Percentiles rank a stretch among this genome's conserved stretches.
These are phyloP conservation scores for Xylariaceae sp. DNA, from an alignment of 2,329 filamentous ascomycete genomes.

Conservation along the genomic window DNA sequence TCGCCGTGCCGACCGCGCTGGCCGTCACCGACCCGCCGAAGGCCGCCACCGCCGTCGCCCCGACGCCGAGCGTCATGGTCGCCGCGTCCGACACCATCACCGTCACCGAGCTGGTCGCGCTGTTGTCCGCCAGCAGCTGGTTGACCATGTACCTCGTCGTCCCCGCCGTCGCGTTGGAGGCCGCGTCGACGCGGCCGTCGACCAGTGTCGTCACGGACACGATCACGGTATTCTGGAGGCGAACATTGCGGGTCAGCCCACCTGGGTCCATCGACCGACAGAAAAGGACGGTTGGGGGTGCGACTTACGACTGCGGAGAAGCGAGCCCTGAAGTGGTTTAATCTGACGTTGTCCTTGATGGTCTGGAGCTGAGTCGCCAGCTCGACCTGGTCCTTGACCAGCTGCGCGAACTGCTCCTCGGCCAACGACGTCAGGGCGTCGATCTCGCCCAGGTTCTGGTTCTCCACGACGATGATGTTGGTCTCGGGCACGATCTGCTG, in stretches of 20 bases:
- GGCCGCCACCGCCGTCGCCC: conserved; percentile 9
- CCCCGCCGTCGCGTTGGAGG: conserved; percentile 5
- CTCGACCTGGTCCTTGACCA: conserved; percentile 29
- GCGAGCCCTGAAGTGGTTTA: conserved; percentile 31
- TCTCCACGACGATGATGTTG: conserved; percentile 26
- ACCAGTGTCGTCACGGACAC: conserved; percentile 29
- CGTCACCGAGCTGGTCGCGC: conserved; percentile 24
- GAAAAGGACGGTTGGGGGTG: too few species aligned
- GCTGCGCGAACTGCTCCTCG: conserved; percentile 29
- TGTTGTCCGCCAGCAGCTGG: conserved; percentile 31
- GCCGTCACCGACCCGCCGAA: background rate
- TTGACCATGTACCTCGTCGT: conserved; percentile 32
- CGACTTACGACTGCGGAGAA: conserved; percentile 28
- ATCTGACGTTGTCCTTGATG: conserved; percentile 34
- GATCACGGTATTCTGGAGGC: conserved; percentile 29
- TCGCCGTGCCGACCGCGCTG: background rate
- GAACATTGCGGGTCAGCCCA: too few species aligned
- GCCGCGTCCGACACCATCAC: conserved; percentile 31
- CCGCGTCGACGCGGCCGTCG: conserved; percentile 23
- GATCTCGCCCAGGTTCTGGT: conserved; percentile 27
- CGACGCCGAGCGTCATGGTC: conserved; percentile 27
- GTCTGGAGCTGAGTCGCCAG: conserved; percentile 29
- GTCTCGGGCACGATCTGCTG: conserved; percentile 27
- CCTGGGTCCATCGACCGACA: too few species aligned
- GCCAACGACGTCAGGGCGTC: conserved; percentile 26